A percentile compares a stretch with the other conserved stretches of the same genome.
Evolutionary conservation across 2,329 filamentous ascomycete genomes (phyloP).

Genomic region (Bipolaris cookei): DNA sequence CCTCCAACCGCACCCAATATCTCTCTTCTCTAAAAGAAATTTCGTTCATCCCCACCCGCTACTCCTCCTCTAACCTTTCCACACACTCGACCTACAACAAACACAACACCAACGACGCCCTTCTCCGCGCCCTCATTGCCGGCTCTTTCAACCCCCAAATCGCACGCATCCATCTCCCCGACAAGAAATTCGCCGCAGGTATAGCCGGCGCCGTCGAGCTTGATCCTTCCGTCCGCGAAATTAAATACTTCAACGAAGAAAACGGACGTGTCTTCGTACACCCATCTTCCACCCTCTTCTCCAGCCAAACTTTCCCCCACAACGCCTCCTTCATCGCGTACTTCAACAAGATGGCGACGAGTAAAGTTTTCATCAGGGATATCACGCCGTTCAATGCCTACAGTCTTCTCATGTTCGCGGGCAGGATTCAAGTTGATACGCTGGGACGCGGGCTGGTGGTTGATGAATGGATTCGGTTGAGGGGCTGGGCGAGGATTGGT

Average conservation of each 20-base stretch:
- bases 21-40: slow-evolving; percentile 84
- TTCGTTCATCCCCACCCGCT: slow-evolving; percentile 68
- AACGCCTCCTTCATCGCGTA: slow-evolving; percentile 83
- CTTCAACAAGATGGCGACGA: slow-evolving; percentile 89
- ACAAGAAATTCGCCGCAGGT: slow-evolving; percentile 91
- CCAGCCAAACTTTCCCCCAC: slow-evolving; percentile 76
- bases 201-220: slow-evolving; percentile 89
- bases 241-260: slow-evolving; percentile 79
- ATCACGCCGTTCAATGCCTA: slow-evolving; percentile 93
- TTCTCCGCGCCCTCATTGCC: slow-evolving; percentile 57
- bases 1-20: slow-evolving; percentile 84
- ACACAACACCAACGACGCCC: slow-evolving; percentile 54
- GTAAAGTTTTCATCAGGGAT: slow-evolving; percentile 90
- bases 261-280: slow-evolving; percentile 83
- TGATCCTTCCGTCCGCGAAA: slow-evolving; percentile 88
- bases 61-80: slow-evolving; percentile 39
- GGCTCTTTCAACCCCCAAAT: slow-evolving; percentile 74
- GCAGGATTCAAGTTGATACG: slow-evolving; percentile 83
- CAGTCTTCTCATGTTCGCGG: slow-evolving; percentile 85
- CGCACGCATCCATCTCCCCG: slow-evolving; percentile 88
- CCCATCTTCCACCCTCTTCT: slow-evolving; percentile 85
- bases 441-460: slow-evolving; percentile 85
- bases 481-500: slow-evolving; percentile 94
- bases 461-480: slow-evolving; percentile 85
- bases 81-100: slow-evolving; percentile 53